Evolutionary conservation across 2,329 filamentous ascomycete species (phyloP).

Genomic region (Daldinia sp.): DNA sequence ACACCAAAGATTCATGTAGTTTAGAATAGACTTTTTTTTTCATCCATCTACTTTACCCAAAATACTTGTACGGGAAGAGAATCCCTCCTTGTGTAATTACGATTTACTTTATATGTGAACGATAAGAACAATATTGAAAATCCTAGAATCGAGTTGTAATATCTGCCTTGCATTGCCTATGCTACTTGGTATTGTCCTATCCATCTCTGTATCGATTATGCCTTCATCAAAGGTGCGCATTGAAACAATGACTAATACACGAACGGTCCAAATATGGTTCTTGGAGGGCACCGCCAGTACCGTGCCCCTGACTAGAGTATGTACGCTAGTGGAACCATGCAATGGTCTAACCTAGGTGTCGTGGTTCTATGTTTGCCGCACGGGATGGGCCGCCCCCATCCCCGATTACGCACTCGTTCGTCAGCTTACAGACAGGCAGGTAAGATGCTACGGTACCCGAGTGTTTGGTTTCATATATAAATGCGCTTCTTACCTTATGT

Average conservation of each 20-base stretch:
- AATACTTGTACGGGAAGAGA: neutral
- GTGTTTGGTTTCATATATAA: conserved; percentile 23
- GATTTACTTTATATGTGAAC: neutral
- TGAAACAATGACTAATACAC: neutral
- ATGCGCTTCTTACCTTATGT: conserved; percentile 25
- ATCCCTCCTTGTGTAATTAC: neutral
- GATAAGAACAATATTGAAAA: neutral
- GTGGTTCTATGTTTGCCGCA: conserved; percentile 14
- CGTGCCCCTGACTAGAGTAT: conserved; percentile 22
- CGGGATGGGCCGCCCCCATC: conserved; percentile 28
- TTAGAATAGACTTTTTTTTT: conserved; percentile 18
- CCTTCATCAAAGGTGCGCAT: neutral
- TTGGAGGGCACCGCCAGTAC: conserved; percentile 10
- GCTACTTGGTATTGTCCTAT: neutral
- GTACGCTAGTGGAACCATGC: neutral
- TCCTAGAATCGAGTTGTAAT: neutral
- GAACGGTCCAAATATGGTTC: neutral
- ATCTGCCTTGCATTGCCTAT: neutral
- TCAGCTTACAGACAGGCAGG: conserved; percentile 16
- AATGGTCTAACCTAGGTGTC: conserved; percentile 13
- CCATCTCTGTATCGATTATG: neutral
- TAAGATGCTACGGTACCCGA: conserved; percentile 16
- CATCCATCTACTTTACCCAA: neutral
- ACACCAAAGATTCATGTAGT: conserved; percentile 5
- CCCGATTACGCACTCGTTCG: conserved; percentile 13